A percentile compares a stretch with the other conserved stretches of the same genome.
phyloP scores from a whole-genome alignment of 495 filamentous ascomycete species.

The Penicillium daleae region DNA sequence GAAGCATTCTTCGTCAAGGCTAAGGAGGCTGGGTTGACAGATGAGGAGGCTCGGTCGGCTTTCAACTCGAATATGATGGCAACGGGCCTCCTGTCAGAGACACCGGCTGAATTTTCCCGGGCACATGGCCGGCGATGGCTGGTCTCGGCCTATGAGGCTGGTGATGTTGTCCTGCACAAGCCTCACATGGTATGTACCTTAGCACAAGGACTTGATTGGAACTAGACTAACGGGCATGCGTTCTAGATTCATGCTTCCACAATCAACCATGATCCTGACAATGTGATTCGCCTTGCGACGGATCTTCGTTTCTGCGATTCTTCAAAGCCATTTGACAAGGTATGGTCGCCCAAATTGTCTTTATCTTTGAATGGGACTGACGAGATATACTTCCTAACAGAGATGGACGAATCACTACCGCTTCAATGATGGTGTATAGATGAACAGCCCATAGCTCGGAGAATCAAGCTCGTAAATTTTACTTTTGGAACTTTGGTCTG shows the following conservation, averaged over 20 bases:
- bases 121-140: conserved; percentile 55
- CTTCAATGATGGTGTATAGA: conserved; percentile 41
- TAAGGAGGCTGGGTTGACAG: conserved; percentile 45
- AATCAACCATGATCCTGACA: conserved; percentile 58
- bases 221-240: neutral
- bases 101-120: conserved; percentile 48
- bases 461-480: neutral
- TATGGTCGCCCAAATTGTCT: conserved; percentile 12
- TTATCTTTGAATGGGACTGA: neutral
- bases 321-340: conserved; percentile 53
- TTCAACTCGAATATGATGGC: conserved; percentile 63
- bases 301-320: conserved; percentile 60
- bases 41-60: conserved; percentile 55
- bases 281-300: conserved; percentile 59
- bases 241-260: conserved; percentile 58
- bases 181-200: conserved; percentile 50
- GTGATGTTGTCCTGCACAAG: conserved; percentile 63
- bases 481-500: neutral
- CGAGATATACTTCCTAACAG: conserved; percentile 22
- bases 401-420: conserved; percentile 45
- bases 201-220: neutral
- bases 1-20: conserved; percentile 52
- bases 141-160: conserved; percentile 59
- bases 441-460: neutral
- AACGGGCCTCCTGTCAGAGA: conserved; percentile 51